A percentile compares a stretch with the other conserved stretches of the same genome.
Conservation (phyloP, 116 monocot genomes). For the Papilionanthe hybrid region DNA sequence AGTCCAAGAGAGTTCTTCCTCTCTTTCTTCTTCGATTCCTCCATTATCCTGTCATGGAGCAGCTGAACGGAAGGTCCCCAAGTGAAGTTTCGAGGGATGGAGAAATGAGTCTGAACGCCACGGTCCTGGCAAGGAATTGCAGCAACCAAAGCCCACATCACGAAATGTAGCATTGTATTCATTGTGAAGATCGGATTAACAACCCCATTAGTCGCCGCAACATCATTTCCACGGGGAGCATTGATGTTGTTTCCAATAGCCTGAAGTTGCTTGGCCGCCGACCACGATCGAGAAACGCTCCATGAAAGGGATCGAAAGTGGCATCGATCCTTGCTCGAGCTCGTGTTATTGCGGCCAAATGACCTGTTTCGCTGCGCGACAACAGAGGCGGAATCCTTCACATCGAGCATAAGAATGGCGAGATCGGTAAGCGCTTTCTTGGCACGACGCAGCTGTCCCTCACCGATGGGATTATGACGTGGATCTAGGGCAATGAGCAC, state of each 20-base stretch:
- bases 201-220: conserved; percentile 39
- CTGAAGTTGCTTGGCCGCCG: conserved; percentile 56
- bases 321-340: background rate
- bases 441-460: conserved; percentile 58
- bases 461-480: conserved; percentile 19
- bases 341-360: conserved; percentile 28
- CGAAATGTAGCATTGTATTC: conserved; percentile 57
- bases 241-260: conserved; percentile 42
- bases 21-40: conserved; percentile 62
- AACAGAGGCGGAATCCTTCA: conserved; percentile 27
- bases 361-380: conserved; percentile 47
- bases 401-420: conserved; percentile 39
- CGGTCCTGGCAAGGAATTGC: conserved; percentile 85
- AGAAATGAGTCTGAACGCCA: conserved; percentile 51
- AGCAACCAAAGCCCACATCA: conserved; percentile 68
- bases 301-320: conserved; percentile 57
- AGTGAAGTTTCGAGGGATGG: conserved; percentile 34
- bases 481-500: conserved; percentile 30
- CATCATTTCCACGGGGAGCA: conserved; percentile 43
- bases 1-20: conserved; percentile 41
- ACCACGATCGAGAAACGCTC: conserved; percentile 68
- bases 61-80: conserved; percentile 42
- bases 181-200: conserved; percentile 50
- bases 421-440: conserved; percentile 59
- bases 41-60: conserved; percentile 50